phyloP scores from a whole-genome alignment of 306 rosid genomes.

The Pyrus bretschneideri region DNA sequence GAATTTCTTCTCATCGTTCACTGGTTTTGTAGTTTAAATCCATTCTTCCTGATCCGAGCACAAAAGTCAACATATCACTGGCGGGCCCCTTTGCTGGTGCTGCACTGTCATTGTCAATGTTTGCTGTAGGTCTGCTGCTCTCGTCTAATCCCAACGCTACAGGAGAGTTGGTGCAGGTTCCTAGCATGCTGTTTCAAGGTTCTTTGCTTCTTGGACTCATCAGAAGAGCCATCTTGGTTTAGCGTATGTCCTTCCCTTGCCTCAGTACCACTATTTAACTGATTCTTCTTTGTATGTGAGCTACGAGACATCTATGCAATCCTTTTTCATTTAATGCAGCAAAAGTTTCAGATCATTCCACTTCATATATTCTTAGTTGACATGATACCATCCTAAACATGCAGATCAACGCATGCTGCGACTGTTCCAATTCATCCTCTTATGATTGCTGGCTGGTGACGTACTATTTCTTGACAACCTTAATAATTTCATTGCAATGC shows the following conservation, averaged over 20 bases:
- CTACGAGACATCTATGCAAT: not conserved
- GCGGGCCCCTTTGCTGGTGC: conserved; percentile 94
- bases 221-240: conserved; percentile 98
- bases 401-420: too few relatives aligned
- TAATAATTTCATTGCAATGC: conserved; percentile 12
- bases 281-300: conserved; percentile 1
- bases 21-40: conserved; percentile 69
- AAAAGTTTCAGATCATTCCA: not conserved
- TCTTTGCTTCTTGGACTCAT: conserved; percentile 97
- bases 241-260: conserved; percentile 55
- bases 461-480: conserved; percentile 23
- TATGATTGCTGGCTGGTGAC: conserved; percentile 94
- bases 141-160: conserved; percentile 72
- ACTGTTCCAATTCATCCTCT: conserved; percentile 25
- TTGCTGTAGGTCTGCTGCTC: conserved; percentile 81
- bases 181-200: conserved; percentile 93
- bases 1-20: not conserved
- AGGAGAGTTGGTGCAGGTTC: conserved; percentile 93
- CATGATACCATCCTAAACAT: too few relatives aligned
- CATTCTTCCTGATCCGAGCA: conserved; percentile 86
- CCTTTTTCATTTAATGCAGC: not conserved
- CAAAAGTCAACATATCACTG: conserved; percentile 83
- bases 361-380: not conserved
- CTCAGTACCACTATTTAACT: conserved; percentile 9
- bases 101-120: conserved; percentile 80